Conservation (phyloP, 2,329 filamentous ascomycete genomes). For the Macrophomina tecta region DNA sequence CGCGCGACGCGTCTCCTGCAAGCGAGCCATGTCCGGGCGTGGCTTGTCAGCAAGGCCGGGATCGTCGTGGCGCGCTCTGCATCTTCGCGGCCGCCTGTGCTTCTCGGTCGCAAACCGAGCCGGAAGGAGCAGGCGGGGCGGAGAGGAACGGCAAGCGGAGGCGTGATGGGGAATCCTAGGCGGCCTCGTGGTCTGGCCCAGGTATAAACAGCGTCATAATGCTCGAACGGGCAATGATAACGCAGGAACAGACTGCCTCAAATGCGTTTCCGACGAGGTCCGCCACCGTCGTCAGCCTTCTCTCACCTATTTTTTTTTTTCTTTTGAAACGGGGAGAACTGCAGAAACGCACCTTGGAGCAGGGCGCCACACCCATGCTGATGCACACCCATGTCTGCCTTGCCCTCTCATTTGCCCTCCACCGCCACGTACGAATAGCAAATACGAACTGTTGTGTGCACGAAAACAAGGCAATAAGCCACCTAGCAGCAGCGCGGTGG, state of each 20-base stretch:
- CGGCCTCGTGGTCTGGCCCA: constrained; percentile 3
- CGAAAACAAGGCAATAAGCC: constrained; percentile 13
- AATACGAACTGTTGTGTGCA: constrained; percentile 12
- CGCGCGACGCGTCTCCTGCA: constrained; percentile 18
- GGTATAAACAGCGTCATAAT: constrained; percentile 16
- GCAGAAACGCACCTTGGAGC: constrained; percentile 2
- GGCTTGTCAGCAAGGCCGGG: neutral
- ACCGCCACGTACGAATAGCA: neutral
- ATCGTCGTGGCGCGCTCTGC: neutral
- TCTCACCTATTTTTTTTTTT: neutral
- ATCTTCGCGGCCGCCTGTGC: neutral
- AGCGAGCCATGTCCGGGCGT: neutral
- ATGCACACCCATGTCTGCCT: neutral
- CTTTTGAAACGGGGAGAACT: constrained; percentile 12
- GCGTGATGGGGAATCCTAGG: constrained; percentile 2
- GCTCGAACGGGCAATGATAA: constrained; percentile 4
- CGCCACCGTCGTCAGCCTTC: neutral
- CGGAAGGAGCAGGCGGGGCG: constrained; percentile 7
- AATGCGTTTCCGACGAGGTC: constrained; percentile 8
- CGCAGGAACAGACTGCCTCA: constrained; percentile 9
- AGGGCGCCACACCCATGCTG: constrained; percentile 7
- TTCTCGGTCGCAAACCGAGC: neutral
- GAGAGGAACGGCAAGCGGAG: neutral
- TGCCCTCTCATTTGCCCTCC: no score
- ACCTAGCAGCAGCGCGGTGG: neutral